Conservation (phyloP, 2,329 filamentous ascomycete species). For the Cyanodermella asteris region DNA sequence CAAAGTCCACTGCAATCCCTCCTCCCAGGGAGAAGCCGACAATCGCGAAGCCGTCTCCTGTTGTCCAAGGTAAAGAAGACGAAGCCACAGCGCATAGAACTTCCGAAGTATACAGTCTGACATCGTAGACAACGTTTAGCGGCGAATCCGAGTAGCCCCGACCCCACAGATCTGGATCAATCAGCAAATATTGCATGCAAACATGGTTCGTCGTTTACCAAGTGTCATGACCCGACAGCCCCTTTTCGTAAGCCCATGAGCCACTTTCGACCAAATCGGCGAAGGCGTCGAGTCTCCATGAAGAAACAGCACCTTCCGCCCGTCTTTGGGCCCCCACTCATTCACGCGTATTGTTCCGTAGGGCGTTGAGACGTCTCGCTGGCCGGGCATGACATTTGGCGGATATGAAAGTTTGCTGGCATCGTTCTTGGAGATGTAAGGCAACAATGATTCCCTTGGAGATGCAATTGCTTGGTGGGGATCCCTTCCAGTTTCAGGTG, state of each 20-base stretch:
- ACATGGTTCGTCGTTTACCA: slow-evolving; percentile 7
- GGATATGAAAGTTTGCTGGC: slow-evolving; percentile 11
- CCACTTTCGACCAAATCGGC: slow-evolving; percentile 10
- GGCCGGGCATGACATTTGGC: slow-evolving; percentile 12
- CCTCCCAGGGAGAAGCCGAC: slow-evolving; percentile 9
- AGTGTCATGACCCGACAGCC: slow-evolving; percentile 14
- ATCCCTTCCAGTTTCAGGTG: background rate
- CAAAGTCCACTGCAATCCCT: slow-evolving; percentile 8
- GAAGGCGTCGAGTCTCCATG: slow-evolving; percentile 13
- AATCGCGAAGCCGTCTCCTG: slow-evolving; percentile 11
- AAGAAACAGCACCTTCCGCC: slow-evolving; percentile 13
- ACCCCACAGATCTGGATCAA: slow-evolving; percentile 10
- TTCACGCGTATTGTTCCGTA: slow-evolving; percentile 14
- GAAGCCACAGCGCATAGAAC: slow-evolving; percentile 49
- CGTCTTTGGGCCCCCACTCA: slow-evolving; percentile 12
- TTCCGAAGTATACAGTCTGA: slow-evolving; percentile 50
- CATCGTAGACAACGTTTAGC: slow-evolving; percentile 43
- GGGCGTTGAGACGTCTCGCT: slow-evolving; percentile 12
- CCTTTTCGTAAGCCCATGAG: slow-evolving; percentile 9
- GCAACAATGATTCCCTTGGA: slow-evolving; percentile 12
- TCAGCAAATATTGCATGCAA: background rate
- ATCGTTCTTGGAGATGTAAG: slow-evolving; percentile 10
- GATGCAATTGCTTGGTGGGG: slow-evolving; percentile 7
- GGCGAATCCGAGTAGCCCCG: slow-evolving; percentile 12
- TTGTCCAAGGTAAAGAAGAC: slow-evolving; percentile 47